These are phyloP conservation scores for Eucalyptus erythrocorys DNA, from an alignment of 345 rosid species.

Conservation along the genomic window DNA sequence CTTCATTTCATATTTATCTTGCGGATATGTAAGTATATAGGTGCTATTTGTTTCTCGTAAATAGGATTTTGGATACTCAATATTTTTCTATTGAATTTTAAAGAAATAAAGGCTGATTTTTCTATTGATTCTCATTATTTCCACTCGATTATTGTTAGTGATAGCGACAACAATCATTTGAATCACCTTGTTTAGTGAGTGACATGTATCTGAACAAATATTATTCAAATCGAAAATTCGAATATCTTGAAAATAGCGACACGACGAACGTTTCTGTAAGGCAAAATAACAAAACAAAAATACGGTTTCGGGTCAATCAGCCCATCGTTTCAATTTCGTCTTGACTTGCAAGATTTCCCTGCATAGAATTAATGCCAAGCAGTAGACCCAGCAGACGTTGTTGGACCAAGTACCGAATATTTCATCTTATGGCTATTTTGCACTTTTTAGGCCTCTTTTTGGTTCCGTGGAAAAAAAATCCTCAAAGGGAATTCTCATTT, in stretches of 20 bases:
- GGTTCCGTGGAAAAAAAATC: neutral
- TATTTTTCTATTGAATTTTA: neutral
- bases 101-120: neutral
- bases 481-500: neutral
- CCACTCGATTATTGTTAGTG: neutral
- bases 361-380: neutral
- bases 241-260: neutral
- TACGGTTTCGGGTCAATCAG: neutral
- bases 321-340: neutral
- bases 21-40: neutral
- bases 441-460: neutral
- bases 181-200: neutral
- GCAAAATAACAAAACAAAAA: neutral
- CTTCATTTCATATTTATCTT: neutral
- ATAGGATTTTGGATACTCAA: neutral
- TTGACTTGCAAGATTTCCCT: neutral
- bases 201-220: neutral
- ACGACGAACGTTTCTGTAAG: neutral
- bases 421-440: neutral
- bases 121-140: neutral
- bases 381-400: neutral
- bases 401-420: neutral
- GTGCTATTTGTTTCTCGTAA: neutral
- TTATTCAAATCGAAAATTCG: neutral
- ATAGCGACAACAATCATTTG: neutral